Conservation (phyloP, 2,329 filamentous ascomycete species). For the Sodiomyces alkalinus region DNA sequence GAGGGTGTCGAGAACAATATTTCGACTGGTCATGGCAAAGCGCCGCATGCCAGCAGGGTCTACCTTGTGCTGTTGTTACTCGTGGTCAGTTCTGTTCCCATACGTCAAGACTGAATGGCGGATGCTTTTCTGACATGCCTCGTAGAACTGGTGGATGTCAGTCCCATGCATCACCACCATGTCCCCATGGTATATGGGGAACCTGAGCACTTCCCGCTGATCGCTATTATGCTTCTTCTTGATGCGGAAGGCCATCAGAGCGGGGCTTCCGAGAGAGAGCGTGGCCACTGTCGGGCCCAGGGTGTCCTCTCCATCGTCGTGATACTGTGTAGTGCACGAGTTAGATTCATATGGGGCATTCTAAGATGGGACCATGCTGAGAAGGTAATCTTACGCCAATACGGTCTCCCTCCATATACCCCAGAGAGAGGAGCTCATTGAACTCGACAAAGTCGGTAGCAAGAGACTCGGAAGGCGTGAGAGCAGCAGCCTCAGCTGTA, state of each 20-base stretch:
- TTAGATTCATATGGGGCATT: too few species aligned
- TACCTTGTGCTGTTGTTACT: conserved; percentile 40
- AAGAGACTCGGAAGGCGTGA: conserved; percentile 8
- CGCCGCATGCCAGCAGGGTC: conserved; percentile 32
- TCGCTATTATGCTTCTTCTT: conserved; percentile 25
- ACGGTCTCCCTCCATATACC: conserved; percentile 43
- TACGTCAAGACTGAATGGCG: neutral
- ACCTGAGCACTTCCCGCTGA: conserved; percentile 17
- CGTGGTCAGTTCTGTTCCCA: conserved; percentile 8
- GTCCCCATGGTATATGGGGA: conserved; percentile 44
- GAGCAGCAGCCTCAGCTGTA: neutral
- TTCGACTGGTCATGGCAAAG: conserved; percentile 41
- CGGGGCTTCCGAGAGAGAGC: conserved; percentile 40
- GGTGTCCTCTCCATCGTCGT: conserved; percentile 51
- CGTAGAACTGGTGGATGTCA: conserved; percentile 42
- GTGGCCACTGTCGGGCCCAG: conserved; percentile 49
- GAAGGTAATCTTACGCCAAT: conserved; percentile 30
- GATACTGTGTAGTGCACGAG: conserved; percentile 25
- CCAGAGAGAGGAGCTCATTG: conserved; percentile 48
- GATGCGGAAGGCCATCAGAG: conserved; percentile 41
- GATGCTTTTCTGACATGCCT: conserved; percentile 19
- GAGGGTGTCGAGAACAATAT: conserved; percentile 30
- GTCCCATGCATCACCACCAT: conserved; percentile 48
- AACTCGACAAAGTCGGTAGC: conserved; percentile 25
- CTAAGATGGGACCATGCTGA: too few species aligned